Evolutionary conservation across 371 early-diverging fungal genomes (phyloP).

Genomic region (Rhizomucor miehei): DNA sequence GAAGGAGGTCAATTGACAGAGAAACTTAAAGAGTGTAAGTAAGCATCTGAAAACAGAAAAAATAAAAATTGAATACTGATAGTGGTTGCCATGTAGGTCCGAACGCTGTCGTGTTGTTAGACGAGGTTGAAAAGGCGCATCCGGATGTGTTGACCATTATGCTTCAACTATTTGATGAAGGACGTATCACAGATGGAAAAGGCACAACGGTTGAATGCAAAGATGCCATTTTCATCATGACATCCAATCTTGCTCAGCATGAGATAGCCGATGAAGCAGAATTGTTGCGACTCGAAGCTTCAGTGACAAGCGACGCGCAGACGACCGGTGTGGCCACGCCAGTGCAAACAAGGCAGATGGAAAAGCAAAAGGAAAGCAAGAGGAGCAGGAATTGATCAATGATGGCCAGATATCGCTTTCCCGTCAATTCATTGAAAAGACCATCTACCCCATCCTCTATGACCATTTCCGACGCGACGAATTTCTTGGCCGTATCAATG

Average conservation of each 20-base stretch:
- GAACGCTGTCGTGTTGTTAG: slow-evolving; percentile 52
- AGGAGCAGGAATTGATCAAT: slow-evolving; percentile 15
- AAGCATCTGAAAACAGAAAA: no score
- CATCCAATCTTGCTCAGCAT: slow-evolving; percentile 69
- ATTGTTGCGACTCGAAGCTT: slow-evolving; percentile 49
- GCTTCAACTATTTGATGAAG: slow-evolving; percentile 73
- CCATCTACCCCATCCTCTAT: slow-evolving; percentile 58
- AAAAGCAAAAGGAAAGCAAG: slow-evolving; percentile 26
- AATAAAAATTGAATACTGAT: not conserved
- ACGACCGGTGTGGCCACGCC: slow-evolving; percentile 27
- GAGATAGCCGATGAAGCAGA: slow-evolving; percentile 63
- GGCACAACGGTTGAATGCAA: slow-evolving; percentile 58
- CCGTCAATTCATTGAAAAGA: slow-evolving; percentile 50
- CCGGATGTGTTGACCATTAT: slow-evolving; percentile 64
- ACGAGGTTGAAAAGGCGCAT: slow-evolving; percentile 74
- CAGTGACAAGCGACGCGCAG: slow-evolving; percentile 40
- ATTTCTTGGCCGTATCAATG: slow-evolving; percentile 62
- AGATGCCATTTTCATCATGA: slow-evolving; percentile 74
- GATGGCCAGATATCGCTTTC: slow-evolving; percentile 41
- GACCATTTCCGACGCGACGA: slow-evolving; percentile 59
- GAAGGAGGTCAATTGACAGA: slow-evolving; percentile 73
- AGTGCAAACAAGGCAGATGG: slow-evolving; percentile 14
- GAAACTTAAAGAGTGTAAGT: slow-evolving; percentile 57
- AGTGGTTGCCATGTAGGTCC: slow-evolving; percentile 35
- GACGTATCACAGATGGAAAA: slow-evolving; percentile 70